Conservation (phyloP, 257 asterid genomes). For the Scutellaria galericulata region DNA sequence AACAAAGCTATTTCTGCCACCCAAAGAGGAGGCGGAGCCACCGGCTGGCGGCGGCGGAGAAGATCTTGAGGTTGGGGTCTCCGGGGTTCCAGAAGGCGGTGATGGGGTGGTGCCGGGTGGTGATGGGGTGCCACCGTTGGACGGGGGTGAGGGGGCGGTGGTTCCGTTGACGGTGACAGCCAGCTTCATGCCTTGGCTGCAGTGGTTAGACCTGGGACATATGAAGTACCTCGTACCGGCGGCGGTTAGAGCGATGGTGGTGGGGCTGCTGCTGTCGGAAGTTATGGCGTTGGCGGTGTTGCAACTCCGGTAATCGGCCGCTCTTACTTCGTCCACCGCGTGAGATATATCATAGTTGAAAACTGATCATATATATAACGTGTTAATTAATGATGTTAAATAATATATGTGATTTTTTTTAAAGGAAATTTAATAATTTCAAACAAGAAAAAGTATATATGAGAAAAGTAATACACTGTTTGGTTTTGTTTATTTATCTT, state of each 20-base stretch:
- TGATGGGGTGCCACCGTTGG: conserved; percentile 25
- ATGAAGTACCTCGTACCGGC: conserved; percentile 56
- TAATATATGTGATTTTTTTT: too few species aligned
- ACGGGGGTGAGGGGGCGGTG: conserved; percentile 35
- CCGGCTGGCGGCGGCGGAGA: conserved; percentile 35
- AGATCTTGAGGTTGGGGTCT: neutral
- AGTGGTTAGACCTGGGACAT: conserved; percentile 60
- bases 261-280: conserved; percentile 41
- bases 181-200: conserved; percentile 59
- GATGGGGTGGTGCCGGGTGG: conserved; percentile 23
- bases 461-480: too few species aligned
- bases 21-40: conserved; percentile 38
- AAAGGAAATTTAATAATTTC: too few species aligned
- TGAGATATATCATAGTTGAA: conserved; percentile 57
- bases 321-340: conserved; percentile 53
- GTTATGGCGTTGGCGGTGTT: conserved; percentile 41
- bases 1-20: conserved; percentile 38
- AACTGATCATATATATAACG: conserved; percentile 36
- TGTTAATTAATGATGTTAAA: neutral
- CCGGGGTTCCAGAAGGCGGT: too few species aligned
- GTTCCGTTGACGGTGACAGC: conserved; percentile 46
- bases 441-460: too few species aligned
- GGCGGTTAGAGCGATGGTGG: conserved; percentile 45
- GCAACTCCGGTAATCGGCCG: conserved; percentile 49
- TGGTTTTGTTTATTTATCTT: too few species aligned